phyloP scores from a whole-genome alignment of 306 rosid species.

The Quercus glauca region DNA sequence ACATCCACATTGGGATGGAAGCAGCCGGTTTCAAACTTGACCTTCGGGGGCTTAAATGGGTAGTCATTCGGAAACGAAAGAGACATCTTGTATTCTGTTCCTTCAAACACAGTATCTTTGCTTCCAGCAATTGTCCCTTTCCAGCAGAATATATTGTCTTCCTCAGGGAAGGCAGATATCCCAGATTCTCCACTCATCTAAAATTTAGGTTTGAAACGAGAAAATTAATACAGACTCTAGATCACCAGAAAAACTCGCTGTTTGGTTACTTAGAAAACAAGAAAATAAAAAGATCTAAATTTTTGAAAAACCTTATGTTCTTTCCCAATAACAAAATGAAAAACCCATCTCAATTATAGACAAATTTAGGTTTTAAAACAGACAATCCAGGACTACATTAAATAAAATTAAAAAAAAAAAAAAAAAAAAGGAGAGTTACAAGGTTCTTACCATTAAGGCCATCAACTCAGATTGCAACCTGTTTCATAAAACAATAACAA shows the following conservation, averaged over 20 bases:
- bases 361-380: no score
- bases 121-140: conserved; percentile 95
- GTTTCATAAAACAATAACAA: conserved; percentile 7
- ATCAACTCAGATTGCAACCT: conserved; percentile 95
- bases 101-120: conserved; percentile 88
- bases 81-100: conserved; percentile 77
- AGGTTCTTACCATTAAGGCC: conserved; percentile 85
- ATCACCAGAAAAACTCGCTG: not conserved
- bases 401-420: not conserved
- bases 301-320: not conserved
- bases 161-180: conserved; percentile 92
- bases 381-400: not conserved
- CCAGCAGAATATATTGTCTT: conserved; percentile 93
- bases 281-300: not conserved
- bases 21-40: conserved; percentile 81
- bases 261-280: not conserved
- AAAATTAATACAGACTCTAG: not conserved
- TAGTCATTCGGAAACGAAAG: conserved; percentile 85
- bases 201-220: conserved; percentile 7
- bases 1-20: conserved; percentile 93
- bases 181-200: conserved; percentile 95
- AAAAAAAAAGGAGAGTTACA: not conserved
- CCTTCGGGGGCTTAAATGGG: conserved; percentile 93
- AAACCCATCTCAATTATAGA: not conserved
- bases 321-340: not conserved